Evolutionary conservation across 2,329 filamentous ascomycete species (phyloP), one percentile per base, ranked within the genome.

Genomic region (Verticillium tricorpus): DNA sequence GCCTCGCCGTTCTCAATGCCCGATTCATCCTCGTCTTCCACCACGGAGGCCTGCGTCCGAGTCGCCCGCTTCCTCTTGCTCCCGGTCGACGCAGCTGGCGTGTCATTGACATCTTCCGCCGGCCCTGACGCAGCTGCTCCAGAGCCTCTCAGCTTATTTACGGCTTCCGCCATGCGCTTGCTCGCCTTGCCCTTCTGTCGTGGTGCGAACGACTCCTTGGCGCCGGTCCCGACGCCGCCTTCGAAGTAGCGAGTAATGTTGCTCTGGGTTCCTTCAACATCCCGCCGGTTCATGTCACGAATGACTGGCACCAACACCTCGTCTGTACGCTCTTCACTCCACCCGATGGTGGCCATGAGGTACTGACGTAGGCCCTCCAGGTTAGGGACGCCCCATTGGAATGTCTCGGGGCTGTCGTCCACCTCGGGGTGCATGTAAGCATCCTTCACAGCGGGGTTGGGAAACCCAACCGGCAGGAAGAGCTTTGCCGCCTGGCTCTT

Each of bases 271-370:
- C 95, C 95, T 77, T 98, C 95, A 32, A 87, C 82, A 66, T 92
- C 90, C 45, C 95, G 84, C 4, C 87, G 85, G 72, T 98, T 98
- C 91, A 99, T 96, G 70, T 99, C 95, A 61, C 89, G 85, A 65
- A 99, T 95, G 1, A 99, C 96, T 0, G 95, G 95, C 1, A 99
- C 92, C 1, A 99, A 84, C 2, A 99, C 91, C 74, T 99, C 95
- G 70, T 99, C 95, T 0, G 94, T 98, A 8, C 93, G 83, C 74
- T 98, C 94, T 73, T 90, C 89, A 60, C 83, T 88, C 95, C 95
- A 99, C 0, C 95, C 95, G 67, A 99, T 92, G 2, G 94, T 97
- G 1, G 85, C 80, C 90, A 96, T 97, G 40, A 99, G 80, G 70
- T 95, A 99, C 31, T 83, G 81, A 7, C 96, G 81, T 64, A 99